These are phyloP conservation scores for Talaromyces stipitatus DNA, from an alignment of 495 filamentous ascomycete genomes.

Conservation along the genomic window DNA sequence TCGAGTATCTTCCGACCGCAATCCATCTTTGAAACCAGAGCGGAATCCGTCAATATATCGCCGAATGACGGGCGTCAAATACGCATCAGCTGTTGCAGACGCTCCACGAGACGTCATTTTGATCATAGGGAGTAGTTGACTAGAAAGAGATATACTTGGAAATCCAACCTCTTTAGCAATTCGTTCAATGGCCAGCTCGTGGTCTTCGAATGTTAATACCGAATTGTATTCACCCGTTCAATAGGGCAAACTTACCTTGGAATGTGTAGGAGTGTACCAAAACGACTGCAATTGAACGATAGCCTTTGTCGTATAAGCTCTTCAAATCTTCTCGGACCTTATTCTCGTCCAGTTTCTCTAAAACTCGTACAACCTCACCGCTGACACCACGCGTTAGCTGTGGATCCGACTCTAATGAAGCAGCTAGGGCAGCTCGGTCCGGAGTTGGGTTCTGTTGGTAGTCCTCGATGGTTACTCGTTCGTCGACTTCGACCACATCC, in stretches of 20 bases:
- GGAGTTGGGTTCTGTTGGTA: constrained; percentile 11
- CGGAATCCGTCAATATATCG: constrained; percentile 91
- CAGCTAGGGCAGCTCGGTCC: constrained; percentile 58
- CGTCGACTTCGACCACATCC: constrained; percentile 68
- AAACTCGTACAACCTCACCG: constrained; percentile 43
- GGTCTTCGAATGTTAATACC: constrained; percentile 28
- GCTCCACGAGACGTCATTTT: constrained; percentile 69
- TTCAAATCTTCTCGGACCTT: constrained; percentile 34
- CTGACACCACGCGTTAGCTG: constrained; percentile 43
- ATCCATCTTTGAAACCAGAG: constrained; percentile 45
- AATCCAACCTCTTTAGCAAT: constrained; percentile 43
- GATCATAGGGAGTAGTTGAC: constrained; percentile 79
- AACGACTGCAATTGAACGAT: constrained; percentile 44
- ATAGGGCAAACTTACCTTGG: constrained; percentile 9
- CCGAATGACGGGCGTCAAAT: constrained; percentile 91
- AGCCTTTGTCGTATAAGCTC: constrained; percentile 33
- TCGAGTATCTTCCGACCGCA: constrained; percentile 39
- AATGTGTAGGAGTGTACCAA: constrained; percentile 48
- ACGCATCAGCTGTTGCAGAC: constrained; percentile 90
- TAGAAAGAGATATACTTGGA: constrained; percentile 47
- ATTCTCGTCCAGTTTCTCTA: constrained; percentile 31
- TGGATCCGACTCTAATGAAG: constrained; percentile 21
- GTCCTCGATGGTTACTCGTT: constrained; percentile 74
- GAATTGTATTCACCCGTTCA: background rate
- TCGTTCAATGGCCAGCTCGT: constrained; percentile 40